Percentiles rank a stretch among this genome's conserved stretches.
Evolutionary conservation across 2,329 filamentous ascomycete genomes (phyloP).

Genomic region (Fusarium albidum): DNA sequence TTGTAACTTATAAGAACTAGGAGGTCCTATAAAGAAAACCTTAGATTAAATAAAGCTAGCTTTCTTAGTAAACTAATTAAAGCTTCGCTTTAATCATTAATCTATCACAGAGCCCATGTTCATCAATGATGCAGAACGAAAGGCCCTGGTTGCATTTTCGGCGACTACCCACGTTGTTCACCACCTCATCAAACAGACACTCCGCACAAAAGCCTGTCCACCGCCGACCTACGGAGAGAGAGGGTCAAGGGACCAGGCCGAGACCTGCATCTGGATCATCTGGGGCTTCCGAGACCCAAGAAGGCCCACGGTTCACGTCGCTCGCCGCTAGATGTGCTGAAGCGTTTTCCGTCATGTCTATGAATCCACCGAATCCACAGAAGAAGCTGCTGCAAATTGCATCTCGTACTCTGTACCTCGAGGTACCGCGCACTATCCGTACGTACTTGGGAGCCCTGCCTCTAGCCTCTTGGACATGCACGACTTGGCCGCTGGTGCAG

Average conservation of each 20-base stretch:
- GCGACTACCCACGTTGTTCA: slow-evolving; percentile 18
- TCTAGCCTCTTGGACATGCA: slow-evolving; percentile 26
- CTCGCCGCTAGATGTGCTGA: not conserved
- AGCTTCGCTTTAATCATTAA: too few relatives aligned
- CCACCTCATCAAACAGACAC: slow-evolving; percentile 28
- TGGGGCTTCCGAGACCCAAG: not conserved
- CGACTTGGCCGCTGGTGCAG: slow-evolving; percentile 29
- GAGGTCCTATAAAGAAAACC: too few relatives aligned
- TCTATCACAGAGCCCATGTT: too few relatives aligned
- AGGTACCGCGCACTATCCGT: slow-evolving; percentile 27
- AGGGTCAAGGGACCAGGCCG: slow-evolving; percentile 6
- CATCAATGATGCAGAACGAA: too few relatives aligned
- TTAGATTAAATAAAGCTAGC: too few relatives aligned
- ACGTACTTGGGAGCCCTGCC: not conserved
- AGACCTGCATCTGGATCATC: slow-evolving; percentile 20
- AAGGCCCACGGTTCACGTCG: slow-evolving; percentile 22
- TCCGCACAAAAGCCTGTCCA: slow-evolving; percentile 4
- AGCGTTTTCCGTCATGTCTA: slow-evolving; percentile 2
- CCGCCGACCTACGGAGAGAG: not conserved
- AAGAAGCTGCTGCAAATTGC: not conserved
- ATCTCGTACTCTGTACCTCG: slow-evolving; percentile 6
- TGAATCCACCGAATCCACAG: slow-evolving; percentile 4
- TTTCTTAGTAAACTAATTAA: too few relatives aligned
- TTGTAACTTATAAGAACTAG: too few relatives aligned
- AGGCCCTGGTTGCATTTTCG: too few relatives aligned